Conservation (phyloP, 768 basidiomycete species). For the Krasilnikovozyma curviuscula region DNA sequence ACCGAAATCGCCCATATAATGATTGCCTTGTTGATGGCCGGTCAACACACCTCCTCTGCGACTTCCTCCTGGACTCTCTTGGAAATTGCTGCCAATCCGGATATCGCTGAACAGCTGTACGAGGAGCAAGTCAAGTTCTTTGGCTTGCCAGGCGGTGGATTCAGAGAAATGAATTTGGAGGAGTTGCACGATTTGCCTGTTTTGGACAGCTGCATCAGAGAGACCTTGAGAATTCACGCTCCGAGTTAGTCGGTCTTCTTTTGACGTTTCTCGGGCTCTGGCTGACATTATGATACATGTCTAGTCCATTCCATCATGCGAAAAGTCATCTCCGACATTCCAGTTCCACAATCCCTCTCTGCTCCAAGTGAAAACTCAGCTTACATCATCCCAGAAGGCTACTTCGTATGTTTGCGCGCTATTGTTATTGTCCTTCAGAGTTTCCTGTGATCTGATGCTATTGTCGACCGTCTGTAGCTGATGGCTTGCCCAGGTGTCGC, state of each 20-base stretch:
- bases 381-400: slow-evolving; percentile 59
- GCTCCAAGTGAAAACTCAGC: slow-evolving; percentile 46
- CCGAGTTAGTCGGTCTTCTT: slow-evolving; percentile 32
- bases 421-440: not conserved
- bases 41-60: slow-evolving; percentile 93
- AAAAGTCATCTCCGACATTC: slow-evolving; percentile 65
- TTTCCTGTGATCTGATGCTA: not conserved
- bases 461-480: slow-evolving; percentile 47
- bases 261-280: not conserved
- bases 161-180: slow-evolving; percentile 66
- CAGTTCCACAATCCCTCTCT: slow-evolving; percentile 59
- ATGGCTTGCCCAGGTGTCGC: slow-evolving; percentile 73
- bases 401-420: not conserved
- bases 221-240: slow-evolving; percentile 56
- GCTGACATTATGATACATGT: too few relatives aligned
- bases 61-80: slow-evolving; percentile 77
- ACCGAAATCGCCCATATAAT: slow-evolving; percentile 93
- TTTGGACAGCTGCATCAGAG: slow-evolving; percentile 75
- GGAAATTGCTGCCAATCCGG: slow-evolving; percentile 57
- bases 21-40: slow-evolving; percentile 98
- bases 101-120: slow-evolving; percentile 60
- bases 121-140: slow-evolving; percentile 74
- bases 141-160: slow-evolving; percentile 54
- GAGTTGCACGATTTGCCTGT: slow-evolving; percentile 46
- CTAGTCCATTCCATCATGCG: slow-evolving; percentile 41